Conservation (phyloP, 345 rosid genomes). For the Anacardium occidentale region DNA sequence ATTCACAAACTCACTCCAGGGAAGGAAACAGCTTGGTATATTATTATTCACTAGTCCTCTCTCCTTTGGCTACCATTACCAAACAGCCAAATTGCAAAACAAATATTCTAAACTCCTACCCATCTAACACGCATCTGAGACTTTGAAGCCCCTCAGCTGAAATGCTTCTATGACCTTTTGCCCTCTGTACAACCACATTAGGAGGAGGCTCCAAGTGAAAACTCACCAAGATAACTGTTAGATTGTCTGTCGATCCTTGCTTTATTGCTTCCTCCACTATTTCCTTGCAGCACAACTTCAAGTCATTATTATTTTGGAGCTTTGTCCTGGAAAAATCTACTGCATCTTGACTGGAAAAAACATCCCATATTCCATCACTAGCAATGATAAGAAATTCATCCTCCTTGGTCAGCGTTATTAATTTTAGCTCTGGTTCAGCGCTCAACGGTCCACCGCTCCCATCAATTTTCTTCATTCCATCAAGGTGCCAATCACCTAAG, state of each 20-base stretch:
- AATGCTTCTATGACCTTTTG: constrained; percentile 57
- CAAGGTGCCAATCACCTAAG: constrained; percentile 75
- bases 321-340: constrained; percentile 65
- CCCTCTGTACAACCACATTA: constrained; percentile 36
- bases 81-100: neutral
- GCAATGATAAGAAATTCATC: constrained; percentile 82
- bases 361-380: constrained; percentile 88
- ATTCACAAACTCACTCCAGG: constrained; percentile 19
- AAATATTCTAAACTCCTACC: constrained; percentile 27
- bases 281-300: constrained; percentile 60
- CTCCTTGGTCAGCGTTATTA: constrained; percentile 52
- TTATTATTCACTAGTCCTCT: constrained; percentile 19
- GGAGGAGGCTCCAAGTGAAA: constrained; percentile 68
- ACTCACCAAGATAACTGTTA: constrained; percentile 71
- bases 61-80: neutral
- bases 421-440: constrained; percentile 78
- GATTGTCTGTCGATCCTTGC: constrained; percentile 61
- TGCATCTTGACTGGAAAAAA: constrained; percentile 75
- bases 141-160: constrained; percentile 64
- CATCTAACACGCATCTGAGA: constrained; percentile 37
- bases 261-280: constrained; percentile 73
- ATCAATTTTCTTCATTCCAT: constrained; percentile 56
- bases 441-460: constrained; percentile 57
- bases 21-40: neutral
- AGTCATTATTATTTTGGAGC: constrained; percentile 76